phyloP scores from a whole-genome alignment of 2,329 filamentous ascomycete genomes.

The Dryadomyces quercus-mongolicae region DNA sequence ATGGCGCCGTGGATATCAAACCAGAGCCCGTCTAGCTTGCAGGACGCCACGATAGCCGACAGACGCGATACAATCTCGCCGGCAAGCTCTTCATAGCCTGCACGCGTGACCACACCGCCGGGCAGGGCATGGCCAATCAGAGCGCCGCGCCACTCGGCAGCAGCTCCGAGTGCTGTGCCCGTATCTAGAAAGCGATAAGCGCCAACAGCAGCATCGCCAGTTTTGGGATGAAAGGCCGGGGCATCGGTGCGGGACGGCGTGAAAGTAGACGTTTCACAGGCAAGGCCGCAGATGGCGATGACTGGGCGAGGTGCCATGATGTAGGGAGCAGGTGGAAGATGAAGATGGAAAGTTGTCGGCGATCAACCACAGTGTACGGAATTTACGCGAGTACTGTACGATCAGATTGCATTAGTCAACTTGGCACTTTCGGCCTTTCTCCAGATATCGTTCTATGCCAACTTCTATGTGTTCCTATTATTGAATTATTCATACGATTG shows the following conservation, averaged over 20 bases:
- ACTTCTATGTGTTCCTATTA: too few relatives aligned
- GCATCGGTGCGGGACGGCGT: conserved; percentile 35
- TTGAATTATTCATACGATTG: too few relatives aligned
- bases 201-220: conserved; percentile 28
- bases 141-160: conserved; percentile 35
- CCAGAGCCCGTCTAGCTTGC: conserved; percentile 34
- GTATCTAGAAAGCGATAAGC: conserved; percentile 32
- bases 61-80: conserved; percentile 28
- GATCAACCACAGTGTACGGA: background rate
- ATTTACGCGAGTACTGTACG: background rate
- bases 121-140: conserved; percentile 39
- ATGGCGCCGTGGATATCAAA: conserved; percentile 45
- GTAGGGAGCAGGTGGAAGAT: background rate
- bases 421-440: too few relatives aligned
- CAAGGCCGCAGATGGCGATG: conserved; percentile 38
- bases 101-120: conserved; percentile 32
- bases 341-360: background rate
- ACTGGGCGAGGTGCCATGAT: conserved; percentile 19
- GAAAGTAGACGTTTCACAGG: conserved; percentile 42
- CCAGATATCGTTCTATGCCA: too few relatives aligned
- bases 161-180: conserved; percentile 25
- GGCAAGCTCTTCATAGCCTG: conserved; percentile 31
- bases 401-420: too few relatives aligned
- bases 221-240: conserved; percentile 34
- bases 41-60: conserved; percentile 19